Percentiles rank a stretch among this genome's conserved stretches.
phyloP scores from a whole-genome alignment of 148 eudicot species.

The Spergularia bocconei region DNA sequence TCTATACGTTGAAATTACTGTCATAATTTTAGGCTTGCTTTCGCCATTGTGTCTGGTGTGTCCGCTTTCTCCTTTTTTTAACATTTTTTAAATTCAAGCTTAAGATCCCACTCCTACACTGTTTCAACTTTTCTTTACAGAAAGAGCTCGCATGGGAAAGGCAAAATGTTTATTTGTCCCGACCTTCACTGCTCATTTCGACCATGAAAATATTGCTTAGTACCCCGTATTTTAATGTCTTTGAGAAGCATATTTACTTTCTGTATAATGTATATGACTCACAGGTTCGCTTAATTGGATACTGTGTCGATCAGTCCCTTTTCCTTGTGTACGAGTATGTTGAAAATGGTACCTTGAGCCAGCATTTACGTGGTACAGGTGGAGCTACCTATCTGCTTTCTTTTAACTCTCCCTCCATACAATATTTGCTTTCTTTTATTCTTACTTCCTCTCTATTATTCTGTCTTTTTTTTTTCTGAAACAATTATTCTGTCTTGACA shows the following conservation, averaged over 20 bases:
- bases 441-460: background rate
- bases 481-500: background rate
- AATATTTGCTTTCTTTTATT: background rate
- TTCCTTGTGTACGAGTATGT: constrained; percentile 81
- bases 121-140: too few relatives aligned
- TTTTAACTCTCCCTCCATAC: background rate
- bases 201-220: background rate
- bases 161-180: background rate
- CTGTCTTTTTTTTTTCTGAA: background rate
- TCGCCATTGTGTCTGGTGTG: too few relatives aligned
- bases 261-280: background rate
- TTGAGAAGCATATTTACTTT: background rate
- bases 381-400: constrained; percentile 12
- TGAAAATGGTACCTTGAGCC: constrained; percentile 77
- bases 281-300: constrained; percentile 89
- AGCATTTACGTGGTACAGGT: constrained; percentile 80
- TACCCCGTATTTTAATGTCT: background rate
- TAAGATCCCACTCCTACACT: too few relatives aligned
- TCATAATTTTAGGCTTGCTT: too few relatives aligned
- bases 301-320: constrained; percentile 75
- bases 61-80: too few relatives aligned
- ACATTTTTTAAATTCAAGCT: too few relatives aligned
- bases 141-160: background rate
- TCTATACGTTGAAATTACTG: too few relatives aligned
- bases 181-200: background rate